Percentiles rank a stretch among this genome's conserved stretches.
Conservation (phyloP, 2,329 filamentous ascomycete species). For the Eurotiales sp. region DNA sequence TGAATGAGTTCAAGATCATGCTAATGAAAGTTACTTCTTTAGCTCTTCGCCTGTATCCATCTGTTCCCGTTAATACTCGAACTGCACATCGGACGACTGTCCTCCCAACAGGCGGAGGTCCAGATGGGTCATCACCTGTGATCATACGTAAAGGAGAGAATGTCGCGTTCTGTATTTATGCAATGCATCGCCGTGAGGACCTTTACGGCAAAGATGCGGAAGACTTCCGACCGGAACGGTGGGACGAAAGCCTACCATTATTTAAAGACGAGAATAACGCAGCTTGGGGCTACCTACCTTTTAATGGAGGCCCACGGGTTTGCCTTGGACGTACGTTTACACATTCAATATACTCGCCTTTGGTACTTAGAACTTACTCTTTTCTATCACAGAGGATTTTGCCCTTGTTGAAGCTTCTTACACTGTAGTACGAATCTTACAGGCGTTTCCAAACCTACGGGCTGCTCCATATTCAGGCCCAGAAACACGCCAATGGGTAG, state of each 20-base stretch:
- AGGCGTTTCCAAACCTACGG: not conserved
- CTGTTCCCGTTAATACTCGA: constrained; percentile 43
- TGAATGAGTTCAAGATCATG: not conserved
- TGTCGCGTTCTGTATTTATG: constrained; percentile 63
- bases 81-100: constrained; percentile 31
- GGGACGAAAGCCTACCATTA: constrained; percentile 22
- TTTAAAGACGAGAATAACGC: constrained; percentile 38
- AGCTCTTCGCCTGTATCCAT: constrained; percentile 50
- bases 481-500: not conserved
- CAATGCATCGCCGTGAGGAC: constrained; percentile 68
- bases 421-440: not conserved
- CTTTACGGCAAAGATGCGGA: constrained; percentile 46
- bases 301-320: constrained; percentile 24
- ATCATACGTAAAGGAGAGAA: constrained; percentile 63
- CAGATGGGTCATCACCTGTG: constrained; percentile 50
- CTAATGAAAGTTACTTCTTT: constrained; percentile 46
- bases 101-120: constrained; percentile 11
- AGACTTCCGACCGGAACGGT: constrained; percentile 47
- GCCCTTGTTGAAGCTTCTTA: constrained; percentile 2
- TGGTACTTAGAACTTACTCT: not conserved
- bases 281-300: constrained; percentile 39
- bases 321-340: constrained; percentile 21
- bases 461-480: not conserved
- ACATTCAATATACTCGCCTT: no score
- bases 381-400: constrained; percentile 13